phyloP scores from a whole-genome alignment of 108 stramenopile genomes.

The Nitzschia sp. region DNA sequence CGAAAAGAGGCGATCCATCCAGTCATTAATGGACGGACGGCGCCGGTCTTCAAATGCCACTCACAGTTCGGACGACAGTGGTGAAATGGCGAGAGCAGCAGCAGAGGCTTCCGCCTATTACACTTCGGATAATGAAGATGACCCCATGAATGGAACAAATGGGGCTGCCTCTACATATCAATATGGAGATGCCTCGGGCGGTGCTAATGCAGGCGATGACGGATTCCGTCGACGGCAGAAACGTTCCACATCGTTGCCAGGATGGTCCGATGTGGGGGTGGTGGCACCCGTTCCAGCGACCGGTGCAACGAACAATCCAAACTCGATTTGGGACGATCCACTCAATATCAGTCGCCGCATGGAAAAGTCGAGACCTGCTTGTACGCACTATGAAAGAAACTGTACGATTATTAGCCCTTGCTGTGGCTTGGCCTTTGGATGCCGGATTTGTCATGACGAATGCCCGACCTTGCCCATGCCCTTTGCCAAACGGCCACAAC shows the following conservation, averaged over 20 bases:
- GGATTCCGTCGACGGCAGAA: constrained; percentile 12
- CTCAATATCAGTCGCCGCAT: constrained; percentile 31
- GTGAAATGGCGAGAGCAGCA: constrained; percentile 10
- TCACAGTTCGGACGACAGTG: constrained; percentile 4
- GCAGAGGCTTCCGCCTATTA: constrained; percentile 22
- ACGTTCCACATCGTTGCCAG: constrained; percentile 19
- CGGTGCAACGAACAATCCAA: constrained; percentile 4
- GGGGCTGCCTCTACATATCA: not conserved
- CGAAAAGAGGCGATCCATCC: constrained; percentile 77
- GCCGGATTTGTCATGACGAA: constrained; percentile 91
- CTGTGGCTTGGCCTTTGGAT: constrained; percentile 87
- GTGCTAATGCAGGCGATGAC: not conserved
- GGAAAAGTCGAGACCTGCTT: constrained; percentile 70
- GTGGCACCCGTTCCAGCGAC: constrained; percentile 26
- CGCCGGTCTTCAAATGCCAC: constrained; percentile 21
- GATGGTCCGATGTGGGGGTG: constrained; percentile 18
- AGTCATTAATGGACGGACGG: constrained; percentile 81
- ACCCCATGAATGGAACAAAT: not conserved
- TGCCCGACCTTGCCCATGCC: constrained; percentile 49
- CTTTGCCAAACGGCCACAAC: constrained; percentile 16
- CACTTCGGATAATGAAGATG: constrained; percentile 23
- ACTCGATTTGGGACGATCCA: constrained; percentile 23
- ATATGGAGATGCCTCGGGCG: constrained; percentile 6
- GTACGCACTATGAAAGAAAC: constrained; percentile 78
- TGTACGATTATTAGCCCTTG: constrained; percentile 85